Conservation (phyloP, 2,329 filamentous ascomycete genomes). For the Rhexocercosporidium sp. region DNA sequence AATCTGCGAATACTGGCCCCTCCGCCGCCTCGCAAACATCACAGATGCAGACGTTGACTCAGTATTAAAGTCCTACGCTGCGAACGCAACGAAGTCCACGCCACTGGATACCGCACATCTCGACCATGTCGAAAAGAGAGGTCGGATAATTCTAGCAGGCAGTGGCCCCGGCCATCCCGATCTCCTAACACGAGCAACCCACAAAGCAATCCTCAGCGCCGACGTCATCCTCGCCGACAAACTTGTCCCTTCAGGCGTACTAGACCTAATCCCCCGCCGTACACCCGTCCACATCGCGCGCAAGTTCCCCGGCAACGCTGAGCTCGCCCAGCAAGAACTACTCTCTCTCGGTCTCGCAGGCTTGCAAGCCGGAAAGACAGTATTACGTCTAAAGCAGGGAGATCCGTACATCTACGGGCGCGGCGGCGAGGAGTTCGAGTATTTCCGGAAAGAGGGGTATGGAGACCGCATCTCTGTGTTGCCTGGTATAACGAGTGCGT, state of each 20-base stretch:
- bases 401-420: constrained; percentile 97
- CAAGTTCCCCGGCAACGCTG: constrained; percentile 97
- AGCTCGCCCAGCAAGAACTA: constrained; percentile 89
- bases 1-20: constrained; percentile 98
- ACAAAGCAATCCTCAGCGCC: constrained; percentile 75
- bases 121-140: constrained; percentile 48
- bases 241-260: constrained; percentile 80
- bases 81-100: constrained; percentile 38
- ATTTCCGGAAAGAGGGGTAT: constrained; percentile 76
- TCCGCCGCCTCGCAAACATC: constrained; percentile 79
- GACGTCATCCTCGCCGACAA: constrained; percentile 87
- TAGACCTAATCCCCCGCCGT: constrained; percentile 88
- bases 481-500: constrained; percentile 87
- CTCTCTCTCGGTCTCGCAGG: constrained; percentile 77
- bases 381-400: constrained; percentile 92
- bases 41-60: constrained; percentile 78
- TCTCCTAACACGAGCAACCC: constrained; percentile 81
- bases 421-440: constrained; percentile 89
- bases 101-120: constrained; percentile 41
- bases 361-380: constrained; percentile 71
- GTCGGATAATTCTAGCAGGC: constrained; percentile 85
- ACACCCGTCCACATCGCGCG: constrained; percentile 90
- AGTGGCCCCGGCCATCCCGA: constrained; percentile 93
- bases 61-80: constrained; percentile 75
- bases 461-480: constrained; percentile 70